phyloP scores from a whole-genome alignment of 371 early-diverging fungal genomes.

The Mucor sp. region DNA sequence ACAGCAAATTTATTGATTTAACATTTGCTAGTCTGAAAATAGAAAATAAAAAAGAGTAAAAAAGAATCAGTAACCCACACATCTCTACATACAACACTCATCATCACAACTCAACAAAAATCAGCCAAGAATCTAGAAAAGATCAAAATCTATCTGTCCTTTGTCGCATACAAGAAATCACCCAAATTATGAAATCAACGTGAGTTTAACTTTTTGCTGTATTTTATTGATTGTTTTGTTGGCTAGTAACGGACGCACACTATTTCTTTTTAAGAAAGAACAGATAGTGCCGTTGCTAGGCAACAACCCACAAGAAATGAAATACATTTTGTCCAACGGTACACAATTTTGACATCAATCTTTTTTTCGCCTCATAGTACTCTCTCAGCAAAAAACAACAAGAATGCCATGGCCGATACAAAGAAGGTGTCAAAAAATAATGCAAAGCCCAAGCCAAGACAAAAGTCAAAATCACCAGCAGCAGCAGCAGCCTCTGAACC shows the following conservation, averaged over 20 bases:
- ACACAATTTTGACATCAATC: conserved; percentile 30
- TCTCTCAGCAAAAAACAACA: not conserved
- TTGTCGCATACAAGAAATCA: not conserved
- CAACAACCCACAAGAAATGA: not conserved
- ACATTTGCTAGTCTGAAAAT: not conserved
- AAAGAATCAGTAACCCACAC: not conserved
- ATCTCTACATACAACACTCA: not conserved
- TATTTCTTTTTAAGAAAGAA: conserved; percentile 7
- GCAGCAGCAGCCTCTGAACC: not conserved
- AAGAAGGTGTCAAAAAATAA: conserved; percentile 16
- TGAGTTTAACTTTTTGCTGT: conserved; percentile 6
- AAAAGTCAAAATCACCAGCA: not conserved
- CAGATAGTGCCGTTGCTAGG: conserved; percentile 7
- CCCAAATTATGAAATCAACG: conserved; percentile 16
- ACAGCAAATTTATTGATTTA: not conserved
- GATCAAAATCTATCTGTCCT: conserved; percentile 1
- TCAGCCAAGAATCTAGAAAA: conserved; percentile 3
- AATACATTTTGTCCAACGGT: conserved; percentile 29
- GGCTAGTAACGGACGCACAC: not conserved
- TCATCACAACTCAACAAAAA: conserved; percentile 9
- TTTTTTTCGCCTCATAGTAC: conserved; percentile 11
- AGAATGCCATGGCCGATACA: not conserved
- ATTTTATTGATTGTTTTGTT: not conserved
- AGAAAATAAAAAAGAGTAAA: not conserved
- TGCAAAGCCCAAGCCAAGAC: conserved; percentile 11